These are phyloP conservation scores for Coprinellus micaceus DNA, from an alignment of 768 basidiomycete species.

Conservation along the genomic window DNA sequence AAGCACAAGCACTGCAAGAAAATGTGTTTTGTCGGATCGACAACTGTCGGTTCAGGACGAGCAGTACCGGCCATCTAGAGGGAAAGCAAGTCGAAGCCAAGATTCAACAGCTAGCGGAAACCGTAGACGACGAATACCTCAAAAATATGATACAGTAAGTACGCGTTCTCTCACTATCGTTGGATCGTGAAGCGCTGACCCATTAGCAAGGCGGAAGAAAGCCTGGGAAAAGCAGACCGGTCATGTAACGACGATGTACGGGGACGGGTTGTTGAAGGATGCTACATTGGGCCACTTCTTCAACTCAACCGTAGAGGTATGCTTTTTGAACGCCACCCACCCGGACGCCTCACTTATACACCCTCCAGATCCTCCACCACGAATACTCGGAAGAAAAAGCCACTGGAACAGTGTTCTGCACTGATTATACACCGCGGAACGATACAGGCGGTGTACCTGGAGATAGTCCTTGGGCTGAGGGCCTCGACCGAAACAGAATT, in stretches of 20 bases:
- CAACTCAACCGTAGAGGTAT: constrained; percentile 59
- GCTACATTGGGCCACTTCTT: constrained; percentile 41
- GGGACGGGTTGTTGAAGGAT: constrained; percentile 47
- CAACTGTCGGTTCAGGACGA: constrained; percentile 46
- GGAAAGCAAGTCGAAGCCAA: constrained; percentile 50
- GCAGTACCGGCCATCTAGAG: constrained; percentile 41
- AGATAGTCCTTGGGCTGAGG: constrained; percentile 35
- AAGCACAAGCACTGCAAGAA: constrained; percentile 14
- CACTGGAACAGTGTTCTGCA: constrained; percentile 46
- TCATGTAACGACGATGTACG: constrained; percentile 29
- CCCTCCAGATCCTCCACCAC: constrained; percentile 51
- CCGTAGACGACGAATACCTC: background rate
- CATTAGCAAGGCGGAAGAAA: constrained; percentile 46
- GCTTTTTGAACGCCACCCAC: constrained; percentile 2
- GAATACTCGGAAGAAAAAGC: constrained; percentile 28
- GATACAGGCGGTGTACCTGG: constrained; percentile 32
- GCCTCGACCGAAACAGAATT: constrained; percentile 43
- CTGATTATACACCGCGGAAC: constrained; percentile 59
- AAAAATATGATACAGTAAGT: background rate
- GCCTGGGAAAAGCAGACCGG: constrained; percentile 34
- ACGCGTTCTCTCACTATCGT: background rate
- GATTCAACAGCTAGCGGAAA: constrained; percentile 18
- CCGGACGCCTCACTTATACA: too few relatives aligned
- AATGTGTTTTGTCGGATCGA: constrained; percentile 51
- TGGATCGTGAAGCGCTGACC: too few relatives aligned